Base-by-base conservation (phyloP, 305 asterid species). In the Fraxinus xanthoxyloides region DNA sequence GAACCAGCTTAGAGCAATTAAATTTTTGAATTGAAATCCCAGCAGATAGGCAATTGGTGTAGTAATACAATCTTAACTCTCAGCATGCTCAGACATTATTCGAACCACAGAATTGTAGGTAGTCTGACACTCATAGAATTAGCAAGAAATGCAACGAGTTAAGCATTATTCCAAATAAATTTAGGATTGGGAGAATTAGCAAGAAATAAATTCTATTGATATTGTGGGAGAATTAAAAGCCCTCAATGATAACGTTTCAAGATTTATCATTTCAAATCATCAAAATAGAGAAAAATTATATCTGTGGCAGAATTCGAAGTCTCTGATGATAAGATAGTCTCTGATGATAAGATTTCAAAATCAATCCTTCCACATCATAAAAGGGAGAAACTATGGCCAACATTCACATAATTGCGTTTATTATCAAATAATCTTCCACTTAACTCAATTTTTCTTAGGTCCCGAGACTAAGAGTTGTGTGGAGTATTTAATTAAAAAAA, bases 1-100 rank as follows among this genome's bases (percentile, higher is more conserved):
- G 23, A 85, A 79, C 26, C 65, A 86, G 75, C 77, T 79, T 28
- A 82, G 40, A 72, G 76, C 81, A 79, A 70, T 77, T 38, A 74
- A 36, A 80, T 67, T 48, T 15, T 61, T 9, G 31, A 21, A 61
- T 54, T 23, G 0, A 23, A 23, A 23, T 61, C 80, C 78, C 78
- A 77, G 70, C 51, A 21, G 32, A 77, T 69, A 77, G 43, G 70
- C 72, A 69, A 69, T 69, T 69, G 61, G 24, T 82, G 32, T 61
- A 7, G 70, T 8, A 1, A 21, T 59, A 59, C 32, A 8, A 13
- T 23, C 70, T 0, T 3, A 61, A 34, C 43, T 63, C 28, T 65
- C 72, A 3, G 79, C 24, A 77, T 48, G 73, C 28, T 61, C 15
- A 70, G 72, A 79, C 1, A 61, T 61, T 23, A 61, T 23, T 23